phyloP scores from a whole-genome alignment of 169 alveolate species.

The Plasmodium ovale region DNA sequence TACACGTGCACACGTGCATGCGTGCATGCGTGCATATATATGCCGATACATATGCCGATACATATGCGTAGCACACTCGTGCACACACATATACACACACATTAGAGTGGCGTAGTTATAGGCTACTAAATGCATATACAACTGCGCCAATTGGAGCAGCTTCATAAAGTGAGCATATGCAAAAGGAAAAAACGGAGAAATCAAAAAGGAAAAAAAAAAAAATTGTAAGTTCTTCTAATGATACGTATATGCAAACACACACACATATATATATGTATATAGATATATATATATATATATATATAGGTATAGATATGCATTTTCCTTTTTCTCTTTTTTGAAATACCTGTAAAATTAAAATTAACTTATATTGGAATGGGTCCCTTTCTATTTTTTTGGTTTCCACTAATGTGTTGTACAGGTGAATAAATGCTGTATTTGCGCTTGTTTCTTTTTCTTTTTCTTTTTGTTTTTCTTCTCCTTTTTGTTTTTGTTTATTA shows the following conservation, averaged over 20 bases:
- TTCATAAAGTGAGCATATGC: no score
- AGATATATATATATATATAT: neutral
- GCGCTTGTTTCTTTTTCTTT: neutral
- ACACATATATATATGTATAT: neutral
- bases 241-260: neutral
- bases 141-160: no score
- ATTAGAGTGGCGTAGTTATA: no score
- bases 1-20: neutral
- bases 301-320: neutral
- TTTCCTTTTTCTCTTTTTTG: neutral
- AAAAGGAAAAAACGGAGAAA: no score
- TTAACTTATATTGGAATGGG: constrained; percentile 53
- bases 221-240: no score
- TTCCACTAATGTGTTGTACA: constrained; percentile 38
- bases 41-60: no score
- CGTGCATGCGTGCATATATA: no score
- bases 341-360: constrained; percentile 43
- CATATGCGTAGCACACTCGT: no score
- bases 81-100: neutral
- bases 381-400: constrained; percentile 63
- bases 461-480: neutral
- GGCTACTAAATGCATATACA: no score
- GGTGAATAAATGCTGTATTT: constrained; percentile 21
- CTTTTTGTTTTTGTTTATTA: neutral
- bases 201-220: no score